Base-by-base conservation (phyloP, 306 rosid species). In the Elaeagnus macrophylla region DNA sequence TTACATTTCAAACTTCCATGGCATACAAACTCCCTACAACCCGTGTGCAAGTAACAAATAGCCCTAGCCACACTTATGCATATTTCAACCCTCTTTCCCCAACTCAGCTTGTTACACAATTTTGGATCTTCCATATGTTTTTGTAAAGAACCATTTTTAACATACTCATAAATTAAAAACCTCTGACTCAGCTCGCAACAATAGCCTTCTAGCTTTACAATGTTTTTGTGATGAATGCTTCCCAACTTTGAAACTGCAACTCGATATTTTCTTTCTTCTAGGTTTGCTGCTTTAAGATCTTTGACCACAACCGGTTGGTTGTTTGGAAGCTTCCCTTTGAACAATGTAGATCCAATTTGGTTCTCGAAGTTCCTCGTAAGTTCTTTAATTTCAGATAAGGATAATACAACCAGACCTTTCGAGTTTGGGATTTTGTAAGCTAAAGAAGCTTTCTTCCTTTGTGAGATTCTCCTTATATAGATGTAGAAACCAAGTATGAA, bases 121-220 rank as follows among this genome's bases (percentile, higher is more conserved):
- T 72, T 69, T 10, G 57, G 66, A 68, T 81, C 87, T 8, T 68
- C 76, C n/a, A 79, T 48, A 4, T 77, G 57, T 37, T 71, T 79
- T 20, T 69, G 78, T 14, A 88, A 15, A 2, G 96, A 83, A 65
- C 89, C 80, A 25, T 79, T 77, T 70, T 77, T 75, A 47, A 59
- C 72, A 60, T 74, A 79, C 57, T 88, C 89, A 59, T 81, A 81
- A 54, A 79, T 72, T 63, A 83, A 56, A 52, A 62, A 79, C 53
- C 84, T 68, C 47, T 77, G 81, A 62, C 61, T 65, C 19, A 51
- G 66, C 70, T 88, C 94, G 32, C 96, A 83, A 18, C 96, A 88
- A 53, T 77, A 88, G 14, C 96, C 96, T 69, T 81, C 89, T 57
- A 88, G 83, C 83, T 73, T 81, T 68, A 68, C 68, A 38, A 88